These are phyloP conservation scores for Blastobotrys illinoisensis DNA, from an alignment of 1,139 yeast species.

Conservation along the genomic window DNA sequence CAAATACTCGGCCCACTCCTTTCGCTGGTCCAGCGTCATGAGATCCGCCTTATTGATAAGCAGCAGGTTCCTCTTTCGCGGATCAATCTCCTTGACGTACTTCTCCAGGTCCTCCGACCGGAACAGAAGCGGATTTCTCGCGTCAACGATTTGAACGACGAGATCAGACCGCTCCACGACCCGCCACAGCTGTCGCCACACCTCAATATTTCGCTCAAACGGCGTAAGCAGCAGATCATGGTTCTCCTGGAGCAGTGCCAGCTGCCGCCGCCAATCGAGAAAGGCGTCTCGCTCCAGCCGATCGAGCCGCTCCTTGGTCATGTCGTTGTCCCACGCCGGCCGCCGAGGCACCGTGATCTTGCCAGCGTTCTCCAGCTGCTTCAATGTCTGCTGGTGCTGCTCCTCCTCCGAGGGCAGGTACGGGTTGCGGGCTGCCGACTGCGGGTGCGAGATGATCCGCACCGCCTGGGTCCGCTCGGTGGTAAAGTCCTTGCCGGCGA, in stretches of 20 bases:
- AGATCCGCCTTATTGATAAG: constrained; percentile 93
- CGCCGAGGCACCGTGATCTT: constrained; percentile 91
- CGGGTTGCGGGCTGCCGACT: constrained; percentile 37
- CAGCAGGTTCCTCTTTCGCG: constrained; percentile 67
- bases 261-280: constrained; percentile 85
- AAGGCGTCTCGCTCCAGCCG: constrained; percentile 87
- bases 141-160: constrained; percentile 96
- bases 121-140: constrained; percentile 87
- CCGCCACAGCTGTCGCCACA: constrained; percentile 98
- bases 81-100: constrained; percentile 72
- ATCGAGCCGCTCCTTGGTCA: constrained; percentile 64
- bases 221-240: constrained; percentile 87
- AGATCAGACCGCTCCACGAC: constrained; percentile 94
- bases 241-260: constrained; percentile 78
- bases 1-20: constrained; percentile 84
- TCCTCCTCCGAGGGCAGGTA: constrained; percentile 56
- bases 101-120: constrained; percentile 83
- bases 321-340: constrained; percentile 70
- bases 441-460: constrained; percentile 58
- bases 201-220: constrained; percentile 93
- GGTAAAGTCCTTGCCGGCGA: constrained; percentile 93
- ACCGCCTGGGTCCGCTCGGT: constrained; percentile 73
- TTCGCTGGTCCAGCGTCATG: constrained; percentile 68
- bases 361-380: constrained; percentile 70
- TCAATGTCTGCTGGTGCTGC: constrained; percentile 33